Evolutionary conservation across 345 rosid species (phyloP).

Genomic region (Gossypium herbaceum): DNA sequence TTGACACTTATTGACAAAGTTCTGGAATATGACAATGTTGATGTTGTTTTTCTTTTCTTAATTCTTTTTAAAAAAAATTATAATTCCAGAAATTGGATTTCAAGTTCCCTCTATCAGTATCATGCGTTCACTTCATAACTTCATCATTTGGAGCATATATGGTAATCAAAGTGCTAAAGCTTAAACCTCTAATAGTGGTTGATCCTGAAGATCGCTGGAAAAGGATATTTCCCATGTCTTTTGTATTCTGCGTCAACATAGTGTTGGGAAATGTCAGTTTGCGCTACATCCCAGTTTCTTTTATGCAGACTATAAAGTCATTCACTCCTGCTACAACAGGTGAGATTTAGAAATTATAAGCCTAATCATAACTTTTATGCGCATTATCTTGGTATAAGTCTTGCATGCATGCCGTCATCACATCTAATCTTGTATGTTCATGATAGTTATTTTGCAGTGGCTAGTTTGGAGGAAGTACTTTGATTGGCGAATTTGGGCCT

Average conservation of each 20-base stretch:
- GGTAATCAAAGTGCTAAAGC: constrained; percentile 80
- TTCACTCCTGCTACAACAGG: constrained; percentile 99
- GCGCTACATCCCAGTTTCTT: constrained; percentile 94
- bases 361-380: not conserved
- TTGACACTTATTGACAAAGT: not conserved
- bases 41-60: not conserved
- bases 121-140: constrained; percentile 93
- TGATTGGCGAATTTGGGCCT: constrained; percentile 97
- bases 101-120: constrained; percentile 91
- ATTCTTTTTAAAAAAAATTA: not conserved
- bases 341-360: constrained; percentile 20
- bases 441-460: constrained; percentile 95
- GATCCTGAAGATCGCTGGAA: constrained; percentile 96
- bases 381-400: not conserved
- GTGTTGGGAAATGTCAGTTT: constrained; percentile 95
- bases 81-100: constrained; percentile 80
- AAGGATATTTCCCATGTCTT: constrained; percentile 97
- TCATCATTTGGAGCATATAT: constrained; percentile 93
- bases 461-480: constrained; percentile 92
- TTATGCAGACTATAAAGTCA: constrained; percentile 99
- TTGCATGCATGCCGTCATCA: not conserved
- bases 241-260: constrained; percentile 92
- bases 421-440: constrained; percentile 27
- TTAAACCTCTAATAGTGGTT: constrained; percentile 81
- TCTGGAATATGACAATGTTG: constrained; percentile 11